Evolutionary conservation across 2,329 filamentous ascomycete genomes (phyloP), one percentile per base, ranked within the genome.

Genomic region (Aspergillus versicolor): DNA sequence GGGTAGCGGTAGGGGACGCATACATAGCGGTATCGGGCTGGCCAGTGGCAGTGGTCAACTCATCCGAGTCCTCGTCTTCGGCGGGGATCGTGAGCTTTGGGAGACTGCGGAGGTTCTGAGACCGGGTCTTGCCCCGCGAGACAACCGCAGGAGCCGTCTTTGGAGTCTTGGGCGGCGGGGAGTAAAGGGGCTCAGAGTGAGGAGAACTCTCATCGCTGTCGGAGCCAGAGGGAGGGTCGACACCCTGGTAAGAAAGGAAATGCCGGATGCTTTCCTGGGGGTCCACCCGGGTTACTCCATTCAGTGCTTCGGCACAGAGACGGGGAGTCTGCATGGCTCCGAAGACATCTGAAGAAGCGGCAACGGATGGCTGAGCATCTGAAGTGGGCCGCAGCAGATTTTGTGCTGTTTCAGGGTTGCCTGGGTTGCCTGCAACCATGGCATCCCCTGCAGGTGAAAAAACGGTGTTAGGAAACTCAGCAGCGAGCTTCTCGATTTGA

Each of bases 181-280:
- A 34, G 13, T 34, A 34, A 34, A 11, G 32, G 3, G 32, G 32
- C 32, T 34, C 9, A 13, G 32, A 34, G 32, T 34, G 13, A 34
- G 9, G 32, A 34, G 32, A 11, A 13, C 32, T 34, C 4, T 34
- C 32, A 34, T 34, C 32, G 32, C 32, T 47, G 34, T 54, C 52
- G 8, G 43, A 48, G 11, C 67, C 24, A 72, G 45, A 43, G 15
- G 43, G 47, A 8, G 44, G 43, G 12, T 45, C 42, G 19, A 54
- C 34, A 73, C 89, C 88, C 72, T 96, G 92, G 73, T 95, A 92
- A 70, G 84, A 84, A 54, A 96, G 84, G 76, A 96, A 97, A 63
- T 95, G 90, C 70, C 89, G 87, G 54, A 97, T 91, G 65, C 93
- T 95, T 75, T 96, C 91, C 73, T 93, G 91, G 15, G 91, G 89